phyloP scores from a whole-genome alignment of 2,329 filamentous ascomycete species.

The Thielaviopsis musarum region DNA sequence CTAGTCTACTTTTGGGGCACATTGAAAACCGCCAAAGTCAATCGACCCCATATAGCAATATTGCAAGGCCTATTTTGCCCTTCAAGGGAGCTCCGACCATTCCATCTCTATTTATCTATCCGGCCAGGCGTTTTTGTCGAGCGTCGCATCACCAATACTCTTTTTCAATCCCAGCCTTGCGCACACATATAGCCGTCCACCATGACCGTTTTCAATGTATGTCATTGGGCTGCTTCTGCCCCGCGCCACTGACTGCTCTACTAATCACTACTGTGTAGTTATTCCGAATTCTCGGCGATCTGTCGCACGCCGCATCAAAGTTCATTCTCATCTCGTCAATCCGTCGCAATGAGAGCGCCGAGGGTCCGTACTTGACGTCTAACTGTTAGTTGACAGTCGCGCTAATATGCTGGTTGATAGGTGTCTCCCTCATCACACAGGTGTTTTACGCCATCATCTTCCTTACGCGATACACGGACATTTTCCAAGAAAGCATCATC shows the following conservation, averaged over 20 bases:
- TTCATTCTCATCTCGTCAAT: conserved; percentile 82
- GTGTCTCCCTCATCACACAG: conserved; percentile 84
- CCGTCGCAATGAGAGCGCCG: conserved; percentile 71
- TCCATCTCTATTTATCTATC: neutral
- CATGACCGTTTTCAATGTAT: conserved; percentile 27
- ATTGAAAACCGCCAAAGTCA: neutral
- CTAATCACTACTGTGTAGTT: conserved; percentile 21
- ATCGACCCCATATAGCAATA: neutral
- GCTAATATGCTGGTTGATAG: conserved; percentile 22
- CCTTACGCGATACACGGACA: conserved; percentile 68
- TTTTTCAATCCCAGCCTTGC: neutral
- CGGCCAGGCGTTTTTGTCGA: neutral
- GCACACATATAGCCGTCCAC: conserved; percentile 12
- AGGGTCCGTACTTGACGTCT: conserved; percentile 30
- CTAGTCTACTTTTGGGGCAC: neutral
- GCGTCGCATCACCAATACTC: neutral
- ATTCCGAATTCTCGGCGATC: conserved; percentile 66
- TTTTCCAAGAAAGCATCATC: conserved; percentile 40
- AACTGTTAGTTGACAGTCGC: neutral
- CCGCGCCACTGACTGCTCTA: neutral
- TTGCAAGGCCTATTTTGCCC: neutral
- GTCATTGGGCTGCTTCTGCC: neutral
- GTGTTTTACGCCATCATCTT: conserved; percentile 77
- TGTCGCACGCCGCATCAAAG: conserved; percentile 75
- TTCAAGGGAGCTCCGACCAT: neutral